A percentile compares a stretch with the other conserved stretches of the same genome.
Conservation (phyloP, 1,284 basidiomycete genomes). For the Vanrija sp. region DNA sequence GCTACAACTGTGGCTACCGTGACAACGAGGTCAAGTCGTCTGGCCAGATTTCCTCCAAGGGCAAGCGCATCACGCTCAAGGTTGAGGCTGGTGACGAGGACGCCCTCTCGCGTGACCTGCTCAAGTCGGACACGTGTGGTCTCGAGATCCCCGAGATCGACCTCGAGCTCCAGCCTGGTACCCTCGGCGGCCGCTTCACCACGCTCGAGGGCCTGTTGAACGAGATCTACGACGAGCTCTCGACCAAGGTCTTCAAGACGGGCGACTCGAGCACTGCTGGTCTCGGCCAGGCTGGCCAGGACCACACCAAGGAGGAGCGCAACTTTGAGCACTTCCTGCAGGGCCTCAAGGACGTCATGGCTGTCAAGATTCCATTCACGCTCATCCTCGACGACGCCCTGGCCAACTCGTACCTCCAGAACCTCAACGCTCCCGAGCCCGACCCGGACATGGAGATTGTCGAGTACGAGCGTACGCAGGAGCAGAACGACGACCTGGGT, state of each 20-base stretch:
- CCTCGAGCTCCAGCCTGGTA: slow-evolving; percentile 84
- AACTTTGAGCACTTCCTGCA: slow-evolving; percentile 73
- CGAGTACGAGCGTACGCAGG: slow-evolving; percentile 74
- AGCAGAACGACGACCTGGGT: slow-evolving; percentile 94
- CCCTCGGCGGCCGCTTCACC: slow-evolving; percentile 96
- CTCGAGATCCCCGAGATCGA: slow-evolving; percentile 93
- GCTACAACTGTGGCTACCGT: slow-evolving; percentile 87
- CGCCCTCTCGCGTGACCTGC: slow-evolving; percentile 87
- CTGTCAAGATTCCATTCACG: slow-evolving; percentile 73
- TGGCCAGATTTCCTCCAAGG: slow-evolving; percentile 75
- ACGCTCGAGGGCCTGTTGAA: slow-evolving; percentile 92
- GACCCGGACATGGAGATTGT: slow-evolving; percentile 87
- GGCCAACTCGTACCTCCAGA: slow-evolving; percentile 94
- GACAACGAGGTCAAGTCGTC: slow-evolving; percentile 98
- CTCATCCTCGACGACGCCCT: slow-evolving; percentile 93
- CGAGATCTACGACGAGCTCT: slow-evolving; percentile 93
- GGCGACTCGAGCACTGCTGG: slow-evolving; percentile 39
- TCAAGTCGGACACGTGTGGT: slow-evolving; percentile 94
- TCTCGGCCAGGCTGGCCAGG: slow-evolving; percentile 30
- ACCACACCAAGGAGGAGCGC: slow-evolving; percentile 51
- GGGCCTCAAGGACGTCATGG: slow-evolving; percentile 75
- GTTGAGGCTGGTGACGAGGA: slow-evolving; percentile 76
- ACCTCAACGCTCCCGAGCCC: slow-evolving; percentile 84
- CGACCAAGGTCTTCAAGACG: slow-evolving; percentile 76
- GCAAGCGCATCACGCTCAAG: slow-evolving; percentile 81